Conservation (phyloP, 2,329 filamentous ascomycete species). For the Podosphaera xanthii region DNA sequence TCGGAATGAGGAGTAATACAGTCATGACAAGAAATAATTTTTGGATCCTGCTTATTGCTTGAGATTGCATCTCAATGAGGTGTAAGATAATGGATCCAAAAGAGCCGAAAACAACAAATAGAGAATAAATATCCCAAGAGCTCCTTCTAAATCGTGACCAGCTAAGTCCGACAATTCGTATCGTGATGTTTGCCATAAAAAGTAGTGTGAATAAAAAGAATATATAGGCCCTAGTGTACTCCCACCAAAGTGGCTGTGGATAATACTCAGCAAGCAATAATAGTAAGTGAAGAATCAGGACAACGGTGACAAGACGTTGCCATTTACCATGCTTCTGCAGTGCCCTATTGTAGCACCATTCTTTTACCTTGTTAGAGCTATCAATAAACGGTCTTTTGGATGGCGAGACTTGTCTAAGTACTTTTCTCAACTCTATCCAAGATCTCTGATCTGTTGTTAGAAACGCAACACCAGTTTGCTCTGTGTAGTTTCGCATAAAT, state of each 20-base stretch:
- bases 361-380: conserved; percentile 54
- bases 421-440: conserved; percentile 84
- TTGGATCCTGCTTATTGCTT: conserved; percentile 56
- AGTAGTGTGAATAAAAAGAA: conserved; percentile 66
- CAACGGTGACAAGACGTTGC: conserved; percentile 59
- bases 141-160: conserved; percentile 83
- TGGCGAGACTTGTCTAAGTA: conserved; percentile 77
- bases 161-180: conserved; percentile 70
- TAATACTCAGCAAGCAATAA: conserved; percentile 74
- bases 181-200: conserved; percentile 60
- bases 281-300: conserved; percentile 63
- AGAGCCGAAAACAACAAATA: conserved; percentile 57
- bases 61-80: conserved; percentile 32
- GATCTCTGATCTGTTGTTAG: conserved; percentile 88
- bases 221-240: conserved; percentile 42
- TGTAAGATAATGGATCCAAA: conserved; percentile 64
- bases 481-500: conserved; percentile 98
- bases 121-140: conserved; percentile 84
- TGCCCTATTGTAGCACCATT: conserved; percentile 86
- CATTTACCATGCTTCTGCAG: conserved; percentile 85
- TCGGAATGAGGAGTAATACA: conserved; percentile 71
- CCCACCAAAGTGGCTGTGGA: conserved; percentile 50
- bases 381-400: conserved; percentile 77
- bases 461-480: conserved; percentile 92
- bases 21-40: conserved; percentile 88